Evolutionary conservation across 2,329 filamentous ascomycete species (phyloP).

Genomic region (Purpureocillium lavendulum): DNA sequence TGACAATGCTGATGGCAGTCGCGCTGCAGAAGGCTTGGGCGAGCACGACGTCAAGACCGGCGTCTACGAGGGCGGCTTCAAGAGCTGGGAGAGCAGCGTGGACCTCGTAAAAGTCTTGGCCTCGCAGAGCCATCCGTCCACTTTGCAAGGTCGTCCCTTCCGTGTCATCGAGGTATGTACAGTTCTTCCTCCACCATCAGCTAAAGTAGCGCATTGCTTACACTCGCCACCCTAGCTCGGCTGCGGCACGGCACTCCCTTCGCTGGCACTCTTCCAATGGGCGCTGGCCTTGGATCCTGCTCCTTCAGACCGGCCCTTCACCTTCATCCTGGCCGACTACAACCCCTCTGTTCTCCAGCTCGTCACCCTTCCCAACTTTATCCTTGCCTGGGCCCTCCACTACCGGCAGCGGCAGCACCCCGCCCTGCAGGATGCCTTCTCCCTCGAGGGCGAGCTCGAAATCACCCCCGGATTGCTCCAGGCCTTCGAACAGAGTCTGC

Average conservation of each 20-base stretch:
- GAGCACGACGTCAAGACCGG: constrained; percentile 71
- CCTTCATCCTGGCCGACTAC: constrained; percentile 68
- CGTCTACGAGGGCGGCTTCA: constrained; percentile 81
- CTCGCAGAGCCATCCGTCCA: constrained; percentile 25
- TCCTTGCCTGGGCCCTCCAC: constrained; percentile 58
- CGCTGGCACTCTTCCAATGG: constrained; percentile 62
- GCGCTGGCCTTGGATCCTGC: constrained; percentile 23
- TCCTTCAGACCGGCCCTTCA: constrained; percentile 25
- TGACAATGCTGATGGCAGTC: too few species aligned
- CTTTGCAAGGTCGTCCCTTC: constrained; percentile 23
- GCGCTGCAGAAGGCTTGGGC: constrained; percentile 41
- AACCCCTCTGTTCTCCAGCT: constrained; percentile 70
- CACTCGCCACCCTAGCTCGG: constrained; percentile 58
- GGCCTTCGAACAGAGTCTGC: constrained; percentile 49
- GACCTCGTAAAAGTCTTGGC: constrained; percentile 66
- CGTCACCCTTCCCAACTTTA: constrained; percentile 70
- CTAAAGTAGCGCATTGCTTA: too few species aligned
- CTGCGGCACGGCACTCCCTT: constrained; percentile 70
- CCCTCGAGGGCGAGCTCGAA: constrained; percentile 53
- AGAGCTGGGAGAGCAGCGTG: constrained; percentile 81
- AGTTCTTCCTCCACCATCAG: background rate
- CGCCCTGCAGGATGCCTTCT: constrained; percentile 35
- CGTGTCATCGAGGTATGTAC: constrained; percentile 46
- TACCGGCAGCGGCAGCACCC: constrained; percentile 21
- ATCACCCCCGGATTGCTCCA: constrained; percentile 48